Conservation (phyloP, 2,329 filamentous ascomycete genomes). For the Celoporthe dispersa region DNA sequence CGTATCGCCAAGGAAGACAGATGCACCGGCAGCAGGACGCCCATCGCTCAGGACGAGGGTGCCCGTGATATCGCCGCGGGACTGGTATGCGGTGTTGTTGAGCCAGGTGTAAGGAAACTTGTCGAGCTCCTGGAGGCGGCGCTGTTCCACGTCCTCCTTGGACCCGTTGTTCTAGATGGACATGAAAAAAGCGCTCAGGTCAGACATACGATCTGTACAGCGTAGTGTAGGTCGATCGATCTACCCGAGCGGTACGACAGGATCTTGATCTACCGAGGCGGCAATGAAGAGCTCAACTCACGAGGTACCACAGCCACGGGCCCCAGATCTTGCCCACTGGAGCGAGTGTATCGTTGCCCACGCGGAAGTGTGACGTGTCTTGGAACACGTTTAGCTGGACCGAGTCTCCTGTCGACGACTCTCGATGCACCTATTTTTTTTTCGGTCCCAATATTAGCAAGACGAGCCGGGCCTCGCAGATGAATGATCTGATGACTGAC, state of each 20-base stretch:
- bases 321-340: conserved; percentile 48
- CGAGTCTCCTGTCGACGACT: conserved; percentile 53
- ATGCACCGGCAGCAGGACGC: conserved; percentile 50
- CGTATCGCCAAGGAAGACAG: conserved; percentile 55
- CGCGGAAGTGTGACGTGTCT: conserved; percentile 51
- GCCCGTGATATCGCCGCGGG: conserved; percentile 51
- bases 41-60: conserved; percentile 51
- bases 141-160: conserved; percentile 45
- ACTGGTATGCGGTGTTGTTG: conserved; percentile 49
- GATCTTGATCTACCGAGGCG: not conserved
- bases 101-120: conserved; percentile 56
- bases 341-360: conserved; percentile 41
- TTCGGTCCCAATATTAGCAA: not conserved
- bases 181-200: not conserved
- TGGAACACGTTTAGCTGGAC: conserved; percentile 60
- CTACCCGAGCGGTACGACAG: not conserved
- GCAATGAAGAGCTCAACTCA: conserved; percentile 19
- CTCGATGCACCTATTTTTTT: conserved; percentile 47
- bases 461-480: no score
- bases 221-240: not conserved
- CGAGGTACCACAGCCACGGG: conserved; percentile 49
- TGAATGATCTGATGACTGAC: conserved; percentile 15
- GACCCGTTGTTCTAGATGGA: conserved; percentile 49
- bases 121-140: conserved; percentile 45
- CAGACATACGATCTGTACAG: not conserved